phyloP scores from a whole-genome alignment of 2,329 filamentous ascomycete species.

The Ceratocystis alfenasii region DNA sequence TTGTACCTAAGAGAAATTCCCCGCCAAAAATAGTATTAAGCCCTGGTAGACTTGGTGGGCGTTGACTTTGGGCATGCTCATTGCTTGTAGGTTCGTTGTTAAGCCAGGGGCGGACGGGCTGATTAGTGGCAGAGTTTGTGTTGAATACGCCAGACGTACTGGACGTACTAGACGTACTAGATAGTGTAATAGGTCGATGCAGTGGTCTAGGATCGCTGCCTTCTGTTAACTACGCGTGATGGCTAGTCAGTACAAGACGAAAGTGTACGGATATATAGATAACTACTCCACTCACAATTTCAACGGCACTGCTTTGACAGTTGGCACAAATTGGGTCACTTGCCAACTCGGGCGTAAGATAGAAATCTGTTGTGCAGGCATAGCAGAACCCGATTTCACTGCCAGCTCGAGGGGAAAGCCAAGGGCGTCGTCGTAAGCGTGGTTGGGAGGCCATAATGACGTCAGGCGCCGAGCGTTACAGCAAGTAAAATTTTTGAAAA shows the following conservation, averaged over 20 bases:
- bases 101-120: not conserved
- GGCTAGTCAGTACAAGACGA: not conserved
- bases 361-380: conserved; percentile 70
- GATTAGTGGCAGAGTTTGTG: not conserved
- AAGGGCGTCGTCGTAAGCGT: not conserved
- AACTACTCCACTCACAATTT: conserved; percentile 55
- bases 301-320: conserved; percentile 68
- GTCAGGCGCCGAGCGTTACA: not conserved
- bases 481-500: not conserved
- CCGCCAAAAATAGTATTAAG: not conserved
- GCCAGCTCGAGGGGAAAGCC: not conserved
- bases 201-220: not conserved
- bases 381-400: conserved; percentile 60
- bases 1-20: no score
- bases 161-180: not conserved
- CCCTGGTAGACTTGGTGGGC: not conserved
- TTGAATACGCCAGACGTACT: not conserved
- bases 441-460: conserved; percentile 11
- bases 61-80: not conserved
- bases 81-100: not conserved
- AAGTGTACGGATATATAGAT: not conserved
- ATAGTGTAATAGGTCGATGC: not conserved
- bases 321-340: conserved; percentile 58
- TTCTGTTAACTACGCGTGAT: not conserved
- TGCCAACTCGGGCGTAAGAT: conserved; percentile 43